Conservation (phyloP, 768 basidiomycete species). For the Mrakia frigida region DNA sequence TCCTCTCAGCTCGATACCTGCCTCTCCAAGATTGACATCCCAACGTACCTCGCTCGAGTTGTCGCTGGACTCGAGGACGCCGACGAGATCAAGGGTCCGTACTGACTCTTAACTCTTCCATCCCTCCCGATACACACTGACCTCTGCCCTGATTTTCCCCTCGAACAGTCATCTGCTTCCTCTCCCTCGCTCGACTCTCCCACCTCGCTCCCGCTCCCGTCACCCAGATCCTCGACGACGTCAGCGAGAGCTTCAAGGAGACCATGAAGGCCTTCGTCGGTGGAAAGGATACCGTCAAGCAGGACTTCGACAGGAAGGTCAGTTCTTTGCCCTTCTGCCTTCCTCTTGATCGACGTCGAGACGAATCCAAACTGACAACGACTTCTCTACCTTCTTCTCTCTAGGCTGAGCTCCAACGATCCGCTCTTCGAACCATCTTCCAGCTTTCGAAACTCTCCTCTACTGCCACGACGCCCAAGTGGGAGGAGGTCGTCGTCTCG, state of each 20-base stretch:
- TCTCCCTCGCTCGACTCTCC: constrained; percentile 87
- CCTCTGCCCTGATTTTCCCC: neutral
- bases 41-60: constrained; percentile 74
- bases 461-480: constrained; percentile 55
- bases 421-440: constrained; percentile 78
- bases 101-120: neutral
- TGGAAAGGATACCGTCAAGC: constrained; percentile 31
- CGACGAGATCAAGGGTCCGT: constrained; percentile 75
- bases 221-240: constrained; percentile 42
- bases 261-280: constrained; percentile 30
- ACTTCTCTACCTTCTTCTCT: constrained; percentile 47
- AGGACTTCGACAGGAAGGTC: constrained; percentile 31
- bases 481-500: constrained; percentile 8
- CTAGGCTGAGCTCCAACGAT: constrained; percentile 83
- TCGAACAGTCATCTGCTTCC: constrained; percentile 69
- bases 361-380: too few relatives aligned
- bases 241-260: constrained; percentile 52
- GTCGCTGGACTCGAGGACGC: constrained; percentile 78
- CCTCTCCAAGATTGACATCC: constrained; percentile 76
- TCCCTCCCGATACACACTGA: neutral
- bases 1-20: constrained; percentile 77
- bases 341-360: too few relatives aligned
- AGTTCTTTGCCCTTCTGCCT: neutral
- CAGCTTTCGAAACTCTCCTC: constrained; percentile 70
- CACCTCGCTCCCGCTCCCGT: constrained; percentile 79